Conservation (phyloP, 768 basidiomycete genomes). For the Gloeophyllum trabeum region DNA sequence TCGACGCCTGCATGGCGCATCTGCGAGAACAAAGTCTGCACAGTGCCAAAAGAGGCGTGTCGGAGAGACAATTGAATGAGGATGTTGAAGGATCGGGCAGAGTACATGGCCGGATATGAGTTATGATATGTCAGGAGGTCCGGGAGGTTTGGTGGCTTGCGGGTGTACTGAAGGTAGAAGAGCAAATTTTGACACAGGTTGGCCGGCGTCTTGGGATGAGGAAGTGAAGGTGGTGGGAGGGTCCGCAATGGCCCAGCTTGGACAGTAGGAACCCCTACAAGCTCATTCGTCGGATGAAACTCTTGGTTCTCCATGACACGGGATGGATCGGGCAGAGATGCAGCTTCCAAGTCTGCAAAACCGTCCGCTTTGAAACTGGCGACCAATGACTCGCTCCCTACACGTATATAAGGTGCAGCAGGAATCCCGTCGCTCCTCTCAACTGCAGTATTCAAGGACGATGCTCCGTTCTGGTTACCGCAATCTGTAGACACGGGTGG, state of each 20-base stretch:
- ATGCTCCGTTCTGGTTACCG: no score
- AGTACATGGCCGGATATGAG: conserved; percentile 18
- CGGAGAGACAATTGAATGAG: conserved; percentile 39
- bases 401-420: no score
- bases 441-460: no score
- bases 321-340: no score
- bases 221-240: neutral
- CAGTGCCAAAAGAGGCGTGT: conserved; percentile 34
- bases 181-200: conserved; percentile 9
- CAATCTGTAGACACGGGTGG: no score
- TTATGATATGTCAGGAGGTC: conserved; percentile 40
- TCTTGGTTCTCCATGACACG: no score
- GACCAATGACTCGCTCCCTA: no score
- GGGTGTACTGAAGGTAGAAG: conserved; percentile 27
- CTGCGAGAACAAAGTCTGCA: conserved; percentile 28
- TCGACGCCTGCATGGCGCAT: conserved; percentile 34
- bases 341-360: no score
- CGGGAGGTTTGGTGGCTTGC: conserved; percentile 21
- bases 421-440: no score
- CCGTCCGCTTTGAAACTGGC: no score
- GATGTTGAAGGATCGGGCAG: conserved; percentile 31
- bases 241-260: neutral
- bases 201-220: neutral
- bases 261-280: neutral
- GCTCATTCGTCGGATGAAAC: no score